Evolutionary conservation across 106 monocot genomes (phyloP).

Genomic region (Dioscorea zingiberensis): DNA sequence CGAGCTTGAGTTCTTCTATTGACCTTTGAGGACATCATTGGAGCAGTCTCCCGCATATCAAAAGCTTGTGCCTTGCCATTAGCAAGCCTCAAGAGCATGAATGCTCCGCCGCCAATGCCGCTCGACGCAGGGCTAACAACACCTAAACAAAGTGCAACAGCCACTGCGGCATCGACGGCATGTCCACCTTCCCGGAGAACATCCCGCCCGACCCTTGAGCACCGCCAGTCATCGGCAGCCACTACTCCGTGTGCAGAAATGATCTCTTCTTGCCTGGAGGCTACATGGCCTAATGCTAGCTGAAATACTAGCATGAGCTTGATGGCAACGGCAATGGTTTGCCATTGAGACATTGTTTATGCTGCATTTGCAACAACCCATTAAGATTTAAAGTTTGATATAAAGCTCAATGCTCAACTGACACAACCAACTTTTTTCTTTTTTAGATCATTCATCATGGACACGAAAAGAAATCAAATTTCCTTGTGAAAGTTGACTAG

Average conservation of each 20-base stretch:
- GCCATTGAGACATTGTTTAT: no score
- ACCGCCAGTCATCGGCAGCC: constrained; percentile 71
- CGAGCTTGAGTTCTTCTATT: no score
- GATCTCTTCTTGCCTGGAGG: constrained; percentile 30
- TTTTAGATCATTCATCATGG: no score
- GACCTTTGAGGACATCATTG: constrained; percentile 56
- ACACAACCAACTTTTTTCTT: no score
- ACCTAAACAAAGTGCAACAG: constrained; percentile 64
- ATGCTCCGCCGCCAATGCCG: constrained; percentile 86
- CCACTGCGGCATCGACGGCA: constrained; percentile 81
- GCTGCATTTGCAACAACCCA: no score
- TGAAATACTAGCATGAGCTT: no score
- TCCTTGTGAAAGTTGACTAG: no score
- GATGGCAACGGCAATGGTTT: no score
- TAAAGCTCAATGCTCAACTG: no score
- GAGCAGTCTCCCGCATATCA: constrained; percentile 90
- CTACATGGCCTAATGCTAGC: no score
- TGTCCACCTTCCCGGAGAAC: constrained; percentile 65
- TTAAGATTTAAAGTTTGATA: no score
- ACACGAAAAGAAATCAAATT: no score
- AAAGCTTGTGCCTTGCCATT: constrained; percentile 51
- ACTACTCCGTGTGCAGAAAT: constrained; percentile 56
- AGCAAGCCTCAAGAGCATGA: constrained; percentile 70
- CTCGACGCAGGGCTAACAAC: constrained; percentile 92
- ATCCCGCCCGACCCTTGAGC: constrained; percentile 60